Evolutionary conservation across 140 eudicot genomes (phyloP).

Genomic region (Bidens hawaiensis): DNA sequence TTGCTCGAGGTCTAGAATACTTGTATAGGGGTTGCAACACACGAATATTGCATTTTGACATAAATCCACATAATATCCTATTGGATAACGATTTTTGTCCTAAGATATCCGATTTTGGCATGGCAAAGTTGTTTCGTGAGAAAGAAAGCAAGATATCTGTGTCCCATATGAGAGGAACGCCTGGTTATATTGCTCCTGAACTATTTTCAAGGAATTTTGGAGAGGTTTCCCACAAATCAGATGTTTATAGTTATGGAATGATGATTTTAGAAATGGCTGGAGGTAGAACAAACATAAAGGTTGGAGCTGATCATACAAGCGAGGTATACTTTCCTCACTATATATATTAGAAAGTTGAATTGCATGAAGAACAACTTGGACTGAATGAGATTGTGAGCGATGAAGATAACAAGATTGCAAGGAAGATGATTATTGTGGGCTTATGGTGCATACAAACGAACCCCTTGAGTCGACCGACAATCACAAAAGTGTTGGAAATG

Average conservation of each 20-base stretch:
- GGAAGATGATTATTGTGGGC: constrained; percentile 16
- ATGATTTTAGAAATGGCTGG: constrained; percentile 20
- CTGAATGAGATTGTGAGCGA: constrained; percentile 3
- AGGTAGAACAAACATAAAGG: constrained; percentile 7
- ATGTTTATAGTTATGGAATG: constrained; percentile 21
- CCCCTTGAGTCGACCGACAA: constrained; percentile 6
- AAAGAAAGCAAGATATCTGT: constrained; percentile 21
- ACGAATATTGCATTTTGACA: constrained; percentile 38
- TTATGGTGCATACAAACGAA: constrained; percentile 23
- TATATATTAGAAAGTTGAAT: constrained; percentile 11
- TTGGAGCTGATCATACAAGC: constrained; percentile 10
- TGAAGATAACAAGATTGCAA: constrained; percentile 9
- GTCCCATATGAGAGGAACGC: constrained; percentile 35
- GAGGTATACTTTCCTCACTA: constrained; percentile 19
- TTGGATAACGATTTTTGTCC: constrained; percentile 33
- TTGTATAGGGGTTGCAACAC: constrained; percentile 34
- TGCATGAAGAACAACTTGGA: constrained; percentile 17
- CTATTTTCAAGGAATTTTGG: constrained; percentile 22
- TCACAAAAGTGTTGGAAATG: constrained; percentile 12
- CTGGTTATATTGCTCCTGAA: constrained; percentile 39
- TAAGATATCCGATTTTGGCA: constrained; percentile 39
- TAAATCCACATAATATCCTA: constrained; percentile 39
- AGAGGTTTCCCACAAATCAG: constrained; percentile 14
- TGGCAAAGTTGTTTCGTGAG: constrained; percentile 16
- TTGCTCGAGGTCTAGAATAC: constrained; percentile 39